These are phyloP conservation scores for Mortierella alpina DNA, from an alignment of 192 early-diverging fungal genomes.

Conservation along the genomic window DNA sequence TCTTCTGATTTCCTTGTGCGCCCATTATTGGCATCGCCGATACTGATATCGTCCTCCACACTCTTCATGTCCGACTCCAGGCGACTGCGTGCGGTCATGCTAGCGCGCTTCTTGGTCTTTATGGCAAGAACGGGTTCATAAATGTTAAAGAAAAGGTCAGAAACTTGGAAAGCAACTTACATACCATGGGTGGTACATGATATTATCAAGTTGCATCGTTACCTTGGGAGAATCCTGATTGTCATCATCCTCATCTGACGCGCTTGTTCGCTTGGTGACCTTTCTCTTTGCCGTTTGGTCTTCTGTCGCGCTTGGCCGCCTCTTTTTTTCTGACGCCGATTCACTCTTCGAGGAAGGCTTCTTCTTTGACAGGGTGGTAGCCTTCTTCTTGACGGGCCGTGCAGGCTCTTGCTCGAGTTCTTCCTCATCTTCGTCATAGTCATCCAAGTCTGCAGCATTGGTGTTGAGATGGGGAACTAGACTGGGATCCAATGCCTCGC, in stretches of 20 bases:
- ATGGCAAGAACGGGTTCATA: background rate
- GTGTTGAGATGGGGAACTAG: constrained; percentile 3
- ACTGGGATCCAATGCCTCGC: constrained; percentile 34
- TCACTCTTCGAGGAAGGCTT: constrained; percentile 13
- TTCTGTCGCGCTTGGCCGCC: constrained; percentile 29
- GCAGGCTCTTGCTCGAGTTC: constrained; percentile 1
- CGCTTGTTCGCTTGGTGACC: constrained; percentile 5
- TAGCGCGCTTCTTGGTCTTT: constrained; percentile 10
- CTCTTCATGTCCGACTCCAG: constrained; percentile 36
- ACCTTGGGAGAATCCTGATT: constrained; percentile 31
- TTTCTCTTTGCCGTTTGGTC: constrained; percentile 24
- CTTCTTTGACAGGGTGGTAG: constrained; percentile 13
- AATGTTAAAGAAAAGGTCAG: background rate
- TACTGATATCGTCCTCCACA: constrained; percentile 23
- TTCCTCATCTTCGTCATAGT: background rate
- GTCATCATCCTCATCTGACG: constrained; percentile 4
- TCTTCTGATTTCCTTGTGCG: constrained; percentile 32
- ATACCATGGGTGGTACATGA: too few relatives aligned
- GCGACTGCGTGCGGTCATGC: constrained; percentile 9
- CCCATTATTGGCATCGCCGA: constrained; percentile 10
- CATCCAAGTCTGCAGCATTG: constrained; percentile 3
- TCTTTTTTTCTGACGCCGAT: constrained; percentile 24
- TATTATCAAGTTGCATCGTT: background rate
- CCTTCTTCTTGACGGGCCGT: constrained; percentile 12
- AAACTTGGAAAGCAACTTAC: background rate